phyloP scores from a whole-genome alignment of 2,329 filamentous ascomycete genomes.

The Eutypa lata region DNA sequence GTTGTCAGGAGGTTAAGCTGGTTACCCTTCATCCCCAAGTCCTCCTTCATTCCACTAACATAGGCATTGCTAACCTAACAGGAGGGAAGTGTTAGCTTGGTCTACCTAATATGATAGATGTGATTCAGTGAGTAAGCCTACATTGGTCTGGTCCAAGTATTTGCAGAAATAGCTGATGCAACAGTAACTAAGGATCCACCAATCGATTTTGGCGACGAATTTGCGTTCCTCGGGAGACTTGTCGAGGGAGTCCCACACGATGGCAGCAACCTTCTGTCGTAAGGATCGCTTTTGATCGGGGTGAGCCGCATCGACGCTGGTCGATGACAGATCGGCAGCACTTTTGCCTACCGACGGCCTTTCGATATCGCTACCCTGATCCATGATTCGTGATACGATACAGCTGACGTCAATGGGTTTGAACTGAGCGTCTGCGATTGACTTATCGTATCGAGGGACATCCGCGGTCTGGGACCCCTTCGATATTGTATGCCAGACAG shows the following conservation, averaged over 20 bases:
- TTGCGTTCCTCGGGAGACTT: constrained; percentile 30
- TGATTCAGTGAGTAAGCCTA: constrained; percentile 6
- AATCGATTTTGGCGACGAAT: constrained; percentile 32
- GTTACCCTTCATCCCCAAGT: constrained; percentile 41
- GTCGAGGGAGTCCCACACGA: constrained; percentile 32
- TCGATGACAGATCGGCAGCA: background rate
- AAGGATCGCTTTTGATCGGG: background rate
- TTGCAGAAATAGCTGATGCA: constrained; percentile 38
- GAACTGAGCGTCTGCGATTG: too few relatives aligned
- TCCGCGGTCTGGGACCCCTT: background rate
- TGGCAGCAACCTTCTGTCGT: background rate
- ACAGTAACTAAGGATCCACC: constrained; percentile 33
- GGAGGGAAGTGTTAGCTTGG: background rate
- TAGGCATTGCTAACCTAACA: constrained; percentile 43
- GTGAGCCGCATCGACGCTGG: background rate
- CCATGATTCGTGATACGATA: background rate
- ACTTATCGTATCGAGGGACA: background rate
- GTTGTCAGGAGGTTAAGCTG: constrained; percentile 44
- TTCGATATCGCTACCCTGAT: background rate
- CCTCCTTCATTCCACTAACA: constrained; percentile 43
- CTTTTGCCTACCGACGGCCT: background rate
- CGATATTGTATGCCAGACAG: background rate
- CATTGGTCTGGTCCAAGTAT: constrained; percentile 32
- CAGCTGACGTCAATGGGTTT: too few relatives aligned
- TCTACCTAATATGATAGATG: background rate